Base-by-base conservation (phyloP, 768 basidiomycete species). In the Leccinum rimulosum region DNA sequence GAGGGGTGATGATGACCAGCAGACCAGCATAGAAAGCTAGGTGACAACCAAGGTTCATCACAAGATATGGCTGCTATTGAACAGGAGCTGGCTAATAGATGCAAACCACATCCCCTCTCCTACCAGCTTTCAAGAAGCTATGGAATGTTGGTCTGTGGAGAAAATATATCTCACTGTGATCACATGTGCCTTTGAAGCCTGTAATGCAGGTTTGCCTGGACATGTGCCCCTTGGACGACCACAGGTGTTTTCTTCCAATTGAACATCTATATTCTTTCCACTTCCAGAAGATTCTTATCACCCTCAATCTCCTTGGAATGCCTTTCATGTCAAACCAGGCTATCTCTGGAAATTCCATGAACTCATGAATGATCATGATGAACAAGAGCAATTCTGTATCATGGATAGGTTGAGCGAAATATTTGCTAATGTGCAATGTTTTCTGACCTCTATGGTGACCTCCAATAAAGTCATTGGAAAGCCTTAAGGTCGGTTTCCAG, bases 281-380 rank as follows among this genome's bases (percentile, higher is more conserved):
- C 7, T 49, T 8, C 25, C 48, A 25, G 27, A 49, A 27, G 48
- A 28, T 25, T 6, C 0, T 4, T 49, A 27, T 50, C 10, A 56
- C 28, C 1, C 7, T 2, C 2, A 10, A 0, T 47, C 54, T 15
- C 61, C 47, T 4, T 64, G 63, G 61, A 54, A 14, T 3, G 2
- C 7, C 1, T 53, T 58, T 3, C 15, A 50, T 15, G 8, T 7
- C 1, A 31, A 48, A 11, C 54, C 54, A 3, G 63, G 63, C 1
- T 64, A 54, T 38, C 8, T 64, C 0, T 48, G 45, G 38, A 19
- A 62, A n/a, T 64, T 31, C 8, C 57, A 64, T 50, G 12, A 53
- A 19, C 35, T 64, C 9, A 58, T 62, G 51, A 17, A 33, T 10
- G 22, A 2, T 6, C 14, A n/a, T 25, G 10, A 38, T 14, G 31